Evolutionary conservation across 495 filamentous ascomycete genomes (phyloP).

Genomic region (Xylaria cubensis): DNA sequence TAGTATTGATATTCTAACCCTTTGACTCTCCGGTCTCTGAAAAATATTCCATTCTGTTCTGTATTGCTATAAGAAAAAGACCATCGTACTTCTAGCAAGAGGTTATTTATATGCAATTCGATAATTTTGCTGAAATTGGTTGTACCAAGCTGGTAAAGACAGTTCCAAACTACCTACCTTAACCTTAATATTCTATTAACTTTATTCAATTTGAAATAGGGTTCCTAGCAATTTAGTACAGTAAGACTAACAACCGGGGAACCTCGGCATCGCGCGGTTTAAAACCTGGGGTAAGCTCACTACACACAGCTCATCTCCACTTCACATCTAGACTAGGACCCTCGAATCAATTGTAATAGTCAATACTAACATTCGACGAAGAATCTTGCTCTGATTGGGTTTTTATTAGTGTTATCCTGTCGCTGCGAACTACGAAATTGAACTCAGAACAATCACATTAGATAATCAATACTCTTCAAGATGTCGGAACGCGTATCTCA

Average conservation of each 20-base stretch:
- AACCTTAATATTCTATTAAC: neutral
- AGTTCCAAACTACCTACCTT: neutral
- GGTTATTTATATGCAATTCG: neutral
- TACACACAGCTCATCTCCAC: neutral
- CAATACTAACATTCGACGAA: neutral
- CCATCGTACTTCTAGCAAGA: no score
- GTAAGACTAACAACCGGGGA: conserved; percentile 16
- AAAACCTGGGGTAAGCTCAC: conserved; percentile 17
- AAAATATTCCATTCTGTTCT: no score
- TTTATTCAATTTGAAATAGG: neutral
- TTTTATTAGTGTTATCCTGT: neutral
- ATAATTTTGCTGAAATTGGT: neutral
- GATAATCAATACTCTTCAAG: conserved; percentile 2
- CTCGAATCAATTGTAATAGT: neutral
- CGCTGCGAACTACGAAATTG: neutral
- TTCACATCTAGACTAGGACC: neutral
- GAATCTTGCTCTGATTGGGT: neutral
- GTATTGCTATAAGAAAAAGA: no score
- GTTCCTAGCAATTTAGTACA: neutral
- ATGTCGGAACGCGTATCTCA: conserved; percentile 68
- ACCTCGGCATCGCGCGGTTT: conserved; percentile 17
- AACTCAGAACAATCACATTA: neutral
- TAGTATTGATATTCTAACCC: no score
- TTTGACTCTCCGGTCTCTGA: no score
- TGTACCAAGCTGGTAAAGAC: neutral